Conservation (phyloP, 345 rosid species). For the Corymbia maculata region DNA sequence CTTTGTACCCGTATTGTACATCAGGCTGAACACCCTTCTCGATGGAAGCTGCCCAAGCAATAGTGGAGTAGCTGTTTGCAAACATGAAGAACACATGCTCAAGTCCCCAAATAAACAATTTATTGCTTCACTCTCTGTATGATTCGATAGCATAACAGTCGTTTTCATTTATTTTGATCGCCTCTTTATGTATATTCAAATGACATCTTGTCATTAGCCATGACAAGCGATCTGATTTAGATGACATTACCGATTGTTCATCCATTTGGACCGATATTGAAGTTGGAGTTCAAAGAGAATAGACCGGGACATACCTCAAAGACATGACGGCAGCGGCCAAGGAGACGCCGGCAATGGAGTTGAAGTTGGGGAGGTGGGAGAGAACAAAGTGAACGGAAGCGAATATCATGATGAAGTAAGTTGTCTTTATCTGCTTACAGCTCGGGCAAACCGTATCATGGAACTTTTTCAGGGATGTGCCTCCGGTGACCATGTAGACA, state of each 20-base stretch:
- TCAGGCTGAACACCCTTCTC: slow-evolving; percentile 39
- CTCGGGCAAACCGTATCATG: slow-evolving; percentile 31
- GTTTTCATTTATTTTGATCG: not conserved
- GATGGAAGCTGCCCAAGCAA: slow-evolving; percentile 61
- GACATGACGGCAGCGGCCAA: slow-evolving; percentile 84
- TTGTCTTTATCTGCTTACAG: slow-evolving; percentile 31
- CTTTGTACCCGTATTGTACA: slow-evolving; percentile 42
- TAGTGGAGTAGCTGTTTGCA: slow-evolving; percentile 55
- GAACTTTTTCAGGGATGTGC: slow-evolving; percentile 48
- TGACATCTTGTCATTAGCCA: not conserved
- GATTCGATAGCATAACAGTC: not conserved
- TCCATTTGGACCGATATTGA: not conserved
- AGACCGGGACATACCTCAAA: slow-evolving; percentile 21
- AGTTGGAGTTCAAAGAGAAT: not conserved
- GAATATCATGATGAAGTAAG: slow-evolving; percentile 73
- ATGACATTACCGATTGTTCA: not conserved
- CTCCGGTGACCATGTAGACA: slow-evolving; percentile 79
- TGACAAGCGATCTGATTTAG: not conserved
- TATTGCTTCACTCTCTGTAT: not conserved
- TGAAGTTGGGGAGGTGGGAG: slow-evolving; percentile 82
- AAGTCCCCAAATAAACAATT: not conserved
- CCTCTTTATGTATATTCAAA: not conserved
- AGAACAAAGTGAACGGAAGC: slow-evolving; percentile 51
- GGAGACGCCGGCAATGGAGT: slow-evolving; percentile 69
- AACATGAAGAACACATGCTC: not conserved